These are phyloP conservation scores for Candida xiaguanensis DNA, from an alignment of 805 yeast genomes.

Conservation along the genomic window DNA sequence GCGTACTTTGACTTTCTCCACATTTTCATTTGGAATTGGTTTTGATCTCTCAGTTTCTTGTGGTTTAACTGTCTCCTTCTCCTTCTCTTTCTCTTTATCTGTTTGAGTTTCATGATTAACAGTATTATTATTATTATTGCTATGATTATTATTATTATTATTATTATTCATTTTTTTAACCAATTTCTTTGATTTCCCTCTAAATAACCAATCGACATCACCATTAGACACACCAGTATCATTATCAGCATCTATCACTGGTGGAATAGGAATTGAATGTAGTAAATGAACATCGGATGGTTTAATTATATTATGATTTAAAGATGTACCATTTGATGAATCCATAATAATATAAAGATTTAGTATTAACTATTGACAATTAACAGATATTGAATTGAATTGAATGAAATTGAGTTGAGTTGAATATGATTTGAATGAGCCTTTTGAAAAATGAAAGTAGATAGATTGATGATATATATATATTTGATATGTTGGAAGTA, in stretches of 20 bases:
- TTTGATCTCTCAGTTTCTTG: not conserved
- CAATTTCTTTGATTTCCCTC: conserved; percentile 66
- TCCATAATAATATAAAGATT: too few species aligned
- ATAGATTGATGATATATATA: not conserved
- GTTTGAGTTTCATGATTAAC: conserved; percentile 6
- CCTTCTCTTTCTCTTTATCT: conserved; percentile 1
- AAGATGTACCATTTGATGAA: too few species aligned
- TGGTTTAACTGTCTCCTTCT: too few species aligned
- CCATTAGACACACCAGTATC: conserved; percentile 62
- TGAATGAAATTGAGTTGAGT: too few species aligned
- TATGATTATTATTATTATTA: conserved; percentile 1
- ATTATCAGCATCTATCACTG: not conserved
- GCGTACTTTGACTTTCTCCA: conserved; percentile 20
- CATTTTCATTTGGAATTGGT: not conserved
- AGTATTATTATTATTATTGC: conserved; percentile 8
- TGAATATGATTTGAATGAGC: too few species aligned
- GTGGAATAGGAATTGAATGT: not conserved
- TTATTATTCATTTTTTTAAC: conserved; percentile 36
- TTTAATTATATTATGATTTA: too few species aligned
- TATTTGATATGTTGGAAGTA: not conserved
- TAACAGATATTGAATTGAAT: too few species aligned
- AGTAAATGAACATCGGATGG: not conserved
- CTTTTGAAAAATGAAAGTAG: too few species aligned
- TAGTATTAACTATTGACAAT: too few species aligned
- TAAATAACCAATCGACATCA: conserved; percentile 81